Evolutionary conservation across 2,329 filamentous ascomycete species (phyloP).

Genomic region (Simplicillium sp.): DNA sequence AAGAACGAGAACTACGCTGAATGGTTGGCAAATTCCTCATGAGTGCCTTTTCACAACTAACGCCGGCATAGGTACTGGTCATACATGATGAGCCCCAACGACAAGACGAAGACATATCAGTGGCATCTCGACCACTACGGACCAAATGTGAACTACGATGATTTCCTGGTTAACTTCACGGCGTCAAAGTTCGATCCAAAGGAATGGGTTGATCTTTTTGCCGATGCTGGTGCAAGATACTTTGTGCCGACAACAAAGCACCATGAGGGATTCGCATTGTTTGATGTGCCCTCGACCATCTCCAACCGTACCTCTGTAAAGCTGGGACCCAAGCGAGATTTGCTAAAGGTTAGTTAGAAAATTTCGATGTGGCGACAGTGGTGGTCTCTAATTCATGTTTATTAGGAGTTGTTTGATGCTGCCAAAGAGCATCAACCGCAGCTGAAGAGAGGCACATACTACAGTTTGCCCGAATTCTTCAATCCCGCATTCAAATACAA

Average conservation of each 20-base stretch:
- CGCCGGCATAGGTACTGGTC: conserved; percentile 5
- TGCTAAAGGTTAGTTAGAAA: background rate
- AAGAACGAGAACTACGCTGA: conserved; percentile 29
- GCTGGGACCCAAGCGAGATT: conserved; percentile 23
- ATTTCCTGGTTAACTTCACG: conserved; percentile 44
- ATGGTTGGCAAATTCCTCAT: conserved; percentile 28
- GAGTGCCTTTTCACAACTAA: background rate
- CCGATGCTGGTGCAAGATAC: conserved; percentile 39
- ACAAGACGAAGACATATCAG: conserved; percentile 21
- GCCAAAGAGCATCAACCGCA: conserved; percentile 3
- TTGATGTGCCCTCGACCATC: conserved; percentile 23
- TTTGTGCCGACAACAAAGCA: conserved; percentile 37
- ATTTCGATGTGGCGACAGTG: background rate
- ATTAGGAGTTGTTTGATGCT: conserved; percentile 28
- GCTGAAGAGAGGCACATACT: conserved; percentile 30
- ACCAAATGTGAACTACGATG: conserved; percentile 40
- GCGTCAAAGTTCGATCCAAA: conserved; percentile 37
- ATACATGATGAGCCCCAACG: conserved; percentile 28
- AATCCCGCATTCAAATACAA: conserved; percentile 29
- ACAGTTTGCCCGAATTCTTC: conserved; percentile 39
- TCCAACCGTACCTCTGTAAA: conserved; percentile 29
- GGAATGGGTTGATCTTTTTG: conserved; percentile 42
- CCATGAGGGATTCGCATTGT: conserved; percentile 34
- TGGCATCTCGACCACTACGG: conserved; percentile 42
- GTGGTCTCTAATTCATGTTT: background rate